phyloP scores from a whole-genome alignment of 805 yeast species.

The Yamadazyma takamatsuzukensis region DNA sequence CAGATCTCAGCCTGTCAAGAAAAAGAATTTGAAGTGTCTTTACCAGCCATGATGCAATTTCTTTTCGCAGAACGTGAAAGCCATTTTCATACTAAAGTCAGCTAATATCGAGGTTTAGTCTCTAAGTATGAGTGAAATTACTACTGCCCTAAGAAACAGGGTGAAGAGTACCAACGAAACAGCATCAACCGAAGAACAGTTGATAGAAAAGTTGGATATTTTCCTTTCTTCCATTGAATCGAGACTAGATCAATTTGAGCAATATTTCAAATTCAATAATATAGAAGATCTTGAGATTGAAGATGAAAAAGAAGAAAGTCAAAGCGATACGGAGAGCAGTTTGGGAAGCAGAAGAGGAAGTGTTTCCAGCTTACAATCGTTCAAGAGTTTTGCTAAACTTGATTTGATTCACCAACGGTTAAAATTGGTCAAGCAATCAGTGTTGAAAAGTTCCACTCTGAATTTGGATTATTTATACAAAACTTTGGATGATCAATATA shows the following conservation, averaged over 20 bases:
- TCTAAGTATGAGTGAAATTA: slow-evolving; percentile 14
- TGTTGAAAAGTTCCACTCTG: slow-evolving; percentile 32
- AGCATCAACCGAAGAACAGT: slow-evolving; percentile 32
- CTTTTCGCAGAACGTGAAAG: no score
- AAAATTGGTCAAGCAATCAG: slow-evolving; percentile 31
- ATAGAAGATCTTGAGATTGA: slow-evolving; percentile 11
- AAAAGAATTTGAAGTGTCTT: no score
- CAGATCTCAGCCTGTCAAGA: no score
- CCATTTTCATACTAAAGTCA: no score
- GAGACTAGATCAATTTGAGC: slow-evolving; percentile 36
- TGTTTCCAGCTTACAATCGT: slow-evolving; percentile 24
- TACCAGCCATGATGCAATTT: no score
- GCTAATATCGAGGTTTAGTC: slow-evolving; percentile 10
- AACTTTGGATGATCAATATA: slow-evolving; percentile 40
- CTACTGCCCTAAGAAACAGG: slow-evolving; percentile 10
- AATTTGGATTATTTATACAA: slow-evolving; percentile 38
- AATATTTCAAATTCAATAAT: slow-evolving; percentile 27
- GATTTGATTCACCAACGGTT: slow-evolving; percentile 34
- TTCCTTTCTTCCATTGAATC: slow-evolving; percentile 42
- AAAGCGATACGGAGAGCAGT: neutral
- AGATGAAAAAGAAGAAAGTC: slow-evolving; percentile 3
- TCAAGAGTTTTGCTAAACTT: slow-evolving; percentile 32
- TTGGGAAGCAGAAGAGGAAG: slow-evolving; percentile 20
- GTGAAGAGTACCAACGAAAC: slow-evolving; percentile 1
- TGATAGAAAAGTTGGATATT: slow-evolving; percentile 38